Evolutionary conservation across 805 yeast species (phyloP), one percentile per base, ranked within the genome.

Genomic region (Metschnikowia sp.): DNA sequence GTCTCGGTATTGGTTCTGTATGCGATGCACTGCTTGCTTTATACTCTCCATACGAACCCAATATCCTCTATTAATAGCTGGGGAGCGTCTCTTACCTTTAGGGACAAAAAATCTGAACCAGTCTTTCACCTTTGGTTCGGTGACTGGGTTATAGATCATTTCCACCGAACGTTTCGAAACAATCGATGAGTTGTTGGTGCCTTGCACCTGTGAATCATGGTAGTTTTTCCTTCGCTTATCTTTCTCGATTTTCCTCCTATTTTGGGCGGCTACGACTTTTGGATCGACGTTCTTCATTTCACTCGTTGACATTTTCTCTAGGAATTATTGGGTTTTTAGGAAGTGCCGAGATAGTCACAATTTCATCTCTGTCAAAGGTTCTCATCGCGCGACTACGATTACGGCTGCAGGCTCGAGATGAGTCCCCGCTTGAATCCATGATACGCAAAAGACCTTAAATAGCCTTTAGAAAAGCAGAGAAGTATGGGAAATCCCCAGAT

Each of bases 151-250:
- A 53, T 83, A 87, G 10, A 86, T 65, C 54, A 75, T 68, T 56
- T 88, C 95, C 2, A 86, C 96, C 1, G 94, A 86, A 52, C 94
- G 66, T 57, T 87, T 87, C 2, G 94, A 86, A 1, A 86, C 90
- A 41, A 88, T 87, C 0, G 95, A 87, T 8, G 89, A 86, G 56
- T 84, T 86, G 59, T 88, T 87, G 3, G 96, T 87, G 3, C 88
- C 90, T 64, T 87, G 95, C n/a, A 87, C 82, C 29, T 84, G 83
- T 31, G 81, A 64, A 62, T 84, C 90, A 32, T 79, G 79, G 55
- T 74, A 79, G 22, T 70, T 68, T 52, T 74, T 76, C 36, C 74
- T 69, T 33, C 83, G 62, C 36, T 60, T 61, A 47, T 70, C 78
- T 51, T 81, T 79, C 44, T 69, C 75, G 11, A 70, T 58, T 53